These are phyloP conservation scores for Lobosporangium transversale DNA, from an alignment of 192 early-diverging fungal genomes.

Conservation along the genomic window DNA sequence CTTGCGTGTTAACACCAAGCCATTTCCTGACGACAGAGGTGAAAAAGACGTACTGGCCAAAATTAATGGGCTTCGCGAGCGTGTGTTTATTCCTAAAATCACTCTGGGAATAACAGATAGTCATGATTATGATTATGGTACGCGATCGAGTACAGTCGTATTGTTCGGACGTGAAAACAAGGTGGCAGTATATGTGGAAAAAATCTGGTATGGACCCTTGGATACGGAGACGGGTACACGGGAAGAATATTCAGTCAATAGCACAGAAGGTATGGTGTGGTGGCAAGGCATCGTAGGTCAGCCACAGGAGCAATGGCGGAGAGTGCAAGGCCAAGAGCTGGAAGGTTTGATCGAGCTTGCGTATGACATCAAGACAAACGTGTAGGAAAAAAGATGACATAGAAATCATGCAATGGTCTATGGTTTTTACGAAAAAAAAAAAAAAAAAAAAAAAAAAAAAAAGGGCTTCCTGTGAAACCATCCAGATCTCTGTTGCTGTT, in stretches of 20 bases:
- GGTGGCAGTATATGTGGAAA: constrained; percentile 45
- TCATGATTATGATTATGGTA: constrained; percentile 11
- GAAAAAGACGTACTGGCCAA: background rate
- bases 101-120: background rate
- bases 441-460: too few species aligned
- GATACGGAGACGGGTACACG: constrained; percentile 10
- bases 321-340: constrained; percentile 27
- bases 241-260: constrained; percentile 6
- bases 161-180: constrained; percentile 27
- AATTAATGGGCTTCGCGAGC: constrained; percentile 13
- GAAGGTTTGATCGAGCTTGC: constrained; percentile 16
- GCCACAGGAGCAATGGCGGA: constrained; percentile 10
- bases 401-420: too few species aligned
- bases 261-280: constrained; percentile 27
- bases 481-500: too few species aligned
- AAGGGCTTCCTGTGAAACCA: too few species aligned
- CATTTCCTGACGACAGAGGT: constrained; percentile 3
- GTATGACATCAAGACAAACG: too few species aligned
- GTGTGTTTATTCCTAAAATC: constrained; percentile 35
- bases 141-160: constrained; percentile 28
- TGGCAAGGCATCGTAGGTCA: constrained; percentile 44
- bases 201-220: constrained; percentile 25
- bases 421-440: too few species aligned
- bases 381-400: too few species aligned
- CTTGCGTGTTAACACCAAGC: constrained; percentile 13